These are phyloP conservation scores for Gossypium mustelinum DNA, from an alignment of 345 rosid genomes.

Conservation along the genomic window DNA sequence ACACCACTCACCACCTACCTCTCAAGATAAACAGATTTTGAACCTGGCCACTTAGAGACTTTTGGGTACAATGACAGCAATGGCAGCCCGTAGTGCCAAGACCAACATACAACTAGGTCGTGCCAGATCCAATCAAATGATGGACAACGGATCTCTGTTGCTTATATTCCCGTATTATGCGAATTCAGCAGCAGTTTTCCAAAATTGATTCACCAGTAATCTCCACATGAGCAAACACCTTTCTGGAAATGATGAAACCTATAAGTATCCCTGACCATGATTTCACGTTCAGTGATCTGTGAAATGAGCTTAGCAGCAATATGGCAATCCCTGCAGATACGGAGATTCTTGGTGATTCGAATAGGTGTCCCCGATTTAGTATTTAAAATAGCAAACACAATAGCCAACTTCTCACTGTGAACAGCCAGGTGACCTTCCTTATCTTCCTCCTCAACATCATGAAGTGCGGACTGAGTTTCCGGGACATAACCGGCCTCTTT, in stretches of 20 bases:
- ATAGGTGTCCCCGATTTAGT: slow-evolving; percentile 37
- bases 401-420: slow-evolving; percentile 77
- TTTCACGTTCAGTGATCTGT: slow-evolving; percentile 50
- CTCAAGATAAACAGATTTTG: neutral
- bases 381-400: slow-evolving; percentile 62
- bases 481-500: slow-evolving; percentile 63
- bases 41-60: neutral
- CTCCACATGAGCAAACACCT: slow-evolving; percentile 70
- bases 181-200: neutral
- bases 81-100: neutral
- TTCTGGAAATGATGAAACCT: slow-evolving; percentile 58
- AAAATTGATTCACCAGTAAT: slow-evolving; percentile 48
- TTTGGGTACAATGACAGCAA: neutral
- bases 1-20: neutral
- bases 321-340: slow-evolving; percentile 75
- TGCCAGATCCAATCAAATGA: no score
- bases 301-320: slow-evolving; percentile 67
- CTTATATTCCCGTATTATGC: neutral
- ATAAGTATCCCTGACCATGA: slow-evolving; percentile 56
- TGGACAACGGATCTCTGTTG: neutral
- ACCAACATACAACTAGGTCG: neutral
- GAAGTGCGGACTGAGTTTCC: slow-evolving; percentile 60
- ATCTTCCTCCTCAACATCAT: slow-evolving; percentile 80
- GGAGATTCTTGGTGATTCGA: slow-evolving; percentile 71
- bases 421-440: slow-evolving; percentile 68